phyloP scores from a whole-genome alignment of 768 basidiomycete species.

The Serendipita sp. region DNA sequence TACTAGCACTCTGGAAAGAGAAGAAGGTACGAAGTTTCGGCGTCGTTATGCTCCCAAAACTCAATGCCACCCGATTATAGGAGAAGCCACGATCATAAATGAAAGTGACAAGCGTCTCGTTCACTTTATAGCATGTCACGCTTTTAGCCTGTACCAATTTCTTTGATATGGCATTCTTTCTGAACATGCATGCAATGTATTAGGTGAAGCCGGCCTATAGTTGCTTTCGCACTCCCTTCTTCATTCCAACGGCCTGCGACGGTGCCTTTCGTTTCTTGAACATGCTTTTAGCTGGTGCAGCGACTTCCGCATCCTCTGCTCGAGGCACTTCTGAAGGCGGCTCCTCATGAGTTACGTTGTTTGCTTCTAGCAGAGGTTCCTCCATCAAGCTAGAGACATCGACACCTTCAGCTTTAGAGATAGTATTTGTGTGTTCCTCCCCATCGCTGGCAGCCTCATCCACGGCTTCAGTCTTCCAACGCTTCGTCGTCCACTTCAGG shows the following conservation, averaged over 20 bases:
- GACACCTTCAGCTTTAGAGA: neutral
- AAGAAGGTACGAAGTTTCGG: conserved; percentile 60
- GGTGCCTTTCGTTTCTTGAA: conserved; percentile 4
- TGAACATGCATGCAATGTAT: conserved; percentile 5
- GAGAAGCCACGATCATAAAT: conserved; percentile 58
- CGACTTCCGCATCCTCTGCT: neutral
- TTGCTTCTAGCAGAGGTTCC: neutral
- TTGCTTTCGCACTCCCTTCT: neutral
- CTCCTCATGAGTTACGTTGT: neutral
- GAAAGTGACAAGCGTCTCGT: neutral
- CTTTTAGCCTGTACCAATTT: neutral
- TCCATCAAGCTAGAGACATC: neutral
- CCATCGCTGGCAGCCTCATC: neutral
- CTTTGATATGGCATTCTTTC: conserved; percentile 3
- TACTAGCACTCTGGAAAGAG: conserved; percentile 96
- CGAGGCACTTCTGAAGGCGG: neutral
- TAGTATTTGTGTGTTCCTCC: neutral
- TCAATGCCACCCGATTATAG: conserved; percentile 22
- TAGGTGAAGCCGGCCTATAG: neutral
- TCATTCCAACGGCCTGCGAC: neutral
- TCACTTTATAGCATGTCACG: neutral
- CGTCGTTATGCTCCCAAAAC: neutral
- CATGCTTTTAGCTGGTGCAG: conserved; percentile 4
- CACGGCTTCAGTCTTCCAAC: neutral
- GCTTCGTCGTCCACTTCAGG: neutral